Evolutionary conservation across 176 grass and related monocot genomes (phyloP).

Genomic region (Miscanthus lutarioriparius): DNA sequence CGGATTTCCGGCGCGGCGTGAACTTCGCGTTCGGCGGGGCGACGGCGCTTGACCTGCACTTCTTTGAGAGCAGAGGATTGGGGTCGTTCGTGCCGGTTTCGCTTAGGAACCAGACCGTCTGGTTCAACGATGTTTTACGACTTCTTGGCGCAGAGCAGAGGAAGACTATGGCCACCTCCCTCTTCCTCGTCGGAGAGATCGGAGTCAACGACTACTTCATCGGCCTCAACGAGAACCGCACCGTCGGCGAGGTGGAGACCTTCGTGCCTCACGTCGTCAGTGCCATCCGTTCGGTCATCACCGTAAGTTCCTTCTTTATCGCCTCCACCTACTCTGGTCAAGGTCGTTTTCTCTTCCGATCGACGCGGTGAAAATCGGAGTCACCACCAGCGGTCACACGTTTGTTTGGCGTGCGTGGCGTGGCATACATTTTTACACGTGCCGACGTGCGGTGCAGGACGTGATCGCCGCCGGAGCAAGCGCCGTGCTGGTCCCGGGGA

Average conservation of each 20-base stretch:
- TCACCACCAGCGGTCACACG: too few relatives aligned
- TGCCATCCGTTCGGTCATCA: conserved; percentile 42
- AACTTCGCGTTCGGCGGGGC: conserved; percentile 70
- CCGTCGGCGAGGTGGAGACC: conserved; percentile 28
- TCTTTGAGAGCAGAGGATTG: conserved; percentile 48
- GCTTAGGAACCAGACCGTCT: conserved; percentile 47
- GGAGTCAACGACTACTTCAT: conserved; percentile 76
- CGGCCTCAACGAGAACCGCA: conserved; percentile 38
- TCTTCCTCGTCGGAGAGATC: conserved; percentile 60
- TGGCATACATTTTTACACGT: too few relatives aligned
- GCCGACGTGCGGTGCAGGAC: neutral
- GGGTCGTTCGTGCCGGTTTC: conserved; percentile 45
- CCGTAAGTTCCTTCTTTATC: neutral
- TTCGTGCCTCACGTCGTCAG: conserved; percentile 50
- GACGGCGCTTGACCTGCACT: conserved; percentile 45
- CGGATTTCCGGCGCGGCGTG: conserved; percentile 51
- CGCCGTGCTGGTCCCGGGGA: neutral
- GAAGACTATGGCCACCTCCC: conserved; percentile 9
- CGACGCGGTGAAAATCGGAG: too few relatives aligned
- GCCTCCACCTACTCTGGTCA: neutral
- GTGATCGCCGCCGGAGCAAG: conserved; percentile 14
- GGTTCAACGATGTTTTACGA: conserved; percentile 47
- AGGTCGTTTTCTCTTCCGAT: too few relatives aligned
- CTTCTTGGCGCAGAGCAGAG: conserved; percentile 30
- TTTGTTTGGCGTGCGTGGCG: too few relatives aligned